Base-by-base conservation (phyloP, 163 green algal genomes). In the Chloromonas sp. region DNA sequence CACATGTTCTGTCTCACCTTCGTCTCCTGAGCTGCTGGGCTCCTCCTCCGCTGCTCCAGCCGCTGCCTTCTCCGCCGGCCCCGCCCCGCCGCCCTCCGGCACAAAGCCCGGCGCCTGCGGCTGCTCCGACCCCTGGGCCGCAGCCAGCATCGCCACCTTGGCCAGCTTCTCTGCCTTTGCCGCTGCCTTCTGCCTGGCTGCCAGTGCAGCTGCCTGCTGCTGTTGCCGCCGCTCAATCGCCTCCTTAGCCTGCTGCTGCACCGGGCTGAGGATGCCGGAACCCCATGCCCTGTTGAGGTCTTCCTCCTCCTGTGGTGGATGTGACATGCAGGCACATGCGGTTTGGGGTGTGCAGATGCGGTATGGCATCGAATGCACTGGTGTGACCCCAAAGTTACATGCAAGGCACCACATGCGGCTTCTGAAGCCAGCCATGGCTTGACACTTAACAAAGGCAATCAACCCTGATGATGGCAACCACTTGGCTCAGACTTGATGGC, bases 261-360 rank as follows among this genome's bases (percentile, higher is more conserved):
- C 13, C 13, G 11, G 71, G 71, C 14, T 79, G 13, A 58, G 2
- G 71, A 2, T 2, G 71, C 71, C 71, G 2, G 71, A 79, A 14
- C 71, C 71, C 71, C 71, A 61, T 3, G 84, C 81, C 2, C 60
- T 70, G 70, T 88, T 92, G 61, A 98, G 87, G 66, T 96, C 94
- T 13, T 89, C 91, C 60, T 96, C 91, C 2, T 94, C 91, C 89
- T 98, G 14, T 61, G 71, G 71, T 74, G 5, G 66, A 74, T 74
- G 5, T 36, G 36, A 36, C 36, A 36, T 36, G 36, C 36, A 36
- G 36, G 36, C 36, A 36, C 36, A 36, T 36, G 36, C 36, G 36
- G 36, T 36, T 36, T 36, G 36, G 36, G 36, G 36, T 36, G 36
- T 36, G 36, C 36, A 36, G 36, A 36, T 15, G 66, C 66, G 66